Evolutionary conservation across 2,329 filamentous ascomycete genomes (phyloP), one percentile per base, ranked within the genome.

Genomic region (Scedosporium minutisporum): DNA sequence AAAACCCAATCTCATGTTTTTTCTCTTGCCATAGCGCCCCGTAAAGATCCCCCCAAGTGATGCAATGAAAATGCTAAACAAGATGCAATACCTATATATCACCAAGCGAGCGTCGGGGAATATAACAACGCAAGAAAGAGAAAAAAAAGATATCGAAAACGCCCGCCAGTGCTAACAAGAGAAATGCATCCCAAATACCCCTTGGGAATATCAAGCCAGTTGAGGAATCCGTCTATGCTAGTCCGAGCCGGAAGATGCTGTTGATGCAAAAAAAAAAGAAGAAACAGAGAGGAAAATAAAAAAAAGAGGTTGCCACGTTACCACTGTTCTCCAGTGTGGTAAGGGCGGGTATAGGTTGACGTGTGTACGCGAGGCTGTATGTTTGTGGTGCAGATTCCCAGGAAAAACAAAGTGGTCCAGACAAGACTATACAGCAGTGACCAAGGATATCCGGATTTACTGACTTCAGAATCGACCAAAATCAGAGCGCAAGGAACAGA

Each of bases 71-170:
- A 27, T 55, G 51, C 51, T 27, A 55, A 23, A 55, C 51, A 29
- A 25, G 60, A 38, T 53, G 60, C 46, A 55, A 61, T 48, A 25
- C 27, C 53, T 33, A 29, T 29, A 41, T 61, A 44, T 46, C 44
- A 33, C 25, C 21, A 48, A 61, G 60, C 9, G 60, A 33, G 42
- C 60, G 46, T n/a, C 46, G 60, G n/a, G 27, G 16, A 53, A 61
- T 6, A 29, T 41, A 12, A 51, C 21, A 60, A 63, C 9, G 58
- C 29, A 38, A 59, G 25, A 51, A 29, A 18, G 18, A 27, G 16
- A 27, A 14, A 53, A 60, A 42, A 42, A 23, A 21, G 10, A 48
- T 42, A 44, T 16, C 6, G 9, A 23, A 46, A 44, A 51, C 27
- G 42, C 27, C 27, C 14, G 23, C 12, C 48, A 25, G 51, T 18